phyloP scores from a whole-genome alignment of 1,284 basidiomycete genomes.

The Porogramme epimiltina region DNA sequence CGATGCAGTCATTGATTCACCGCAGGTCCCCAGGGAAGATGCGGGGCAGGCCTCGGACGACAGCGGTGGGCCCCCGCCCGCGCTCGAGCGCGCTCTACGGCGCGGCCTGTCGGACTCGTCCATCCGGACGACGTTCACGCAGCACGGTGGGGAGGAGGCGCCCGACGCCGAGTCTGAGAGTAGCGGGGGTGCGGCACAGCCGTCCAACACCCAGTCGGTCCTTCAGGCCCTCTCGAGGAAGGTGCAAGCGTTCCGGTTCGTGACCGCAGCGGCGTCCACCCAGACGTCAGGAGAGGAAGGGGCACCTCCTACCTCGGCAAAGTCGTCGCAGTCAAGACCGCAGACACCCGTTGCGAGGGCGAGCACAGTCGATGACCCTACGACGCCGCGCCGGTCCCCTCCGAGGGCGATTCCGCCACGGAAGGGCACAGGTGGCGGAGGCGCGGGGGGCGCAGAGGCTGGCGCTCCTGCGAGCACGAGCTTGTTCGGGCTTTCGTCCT shows the following conservation, averaged over 20 bases:
- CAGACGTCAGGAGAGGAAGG: too few relatives aligned
- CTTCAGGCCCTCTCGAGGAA: constrained; percentile 53
- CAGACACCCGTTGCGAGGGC: constrained; percentile 18
- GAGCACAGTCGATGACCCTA: neutral
- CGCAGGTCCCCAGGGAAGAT: constrained; percentile 5
- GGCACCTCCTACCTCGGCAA: constrained; percentile 10
- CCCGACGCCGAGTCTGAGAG: constrained; percentile 23
- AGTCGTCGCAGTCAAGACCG: constrained; percentile 11
- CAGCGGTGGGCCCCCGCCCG: constrained; percentile 23
- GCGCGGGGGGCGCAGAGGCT: neutral
- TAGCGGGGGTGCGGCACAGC: constrained; percentile 11
- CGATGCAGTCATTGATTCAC: constrained; percentile 31
- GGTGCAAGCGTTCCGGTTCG: constrained; percentile 44
- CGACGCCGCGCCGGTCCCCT: constrained; percentile 19
- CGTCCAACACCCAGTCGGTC: constrained; percentile 47
- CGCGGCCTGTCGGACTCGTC: constrained; percentile 89
- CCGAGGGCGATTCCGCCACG: constrained; percentile 21
- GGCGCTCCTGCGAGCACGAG: constrained; percentile 1
- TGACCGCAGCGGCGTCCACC: constrained; percentile 6
- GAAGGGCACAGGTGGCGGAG: neutral
- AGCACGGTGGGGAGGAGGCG: constrained; percentile 37
- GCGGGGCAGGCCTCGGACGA: constrained; percentile 62
- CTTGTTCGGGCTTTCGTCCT: constrained; percentile 26
- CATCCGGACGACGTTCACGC: constrained; percentile 81
- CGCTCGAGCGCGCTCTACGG: constrained; percentile 71